A percentile compares a stretch with the other conserved stretches of the same genome.
phyloP scores from a whole-genome alignment of 495 filamentous ascomycete genomes.

The Tuber calosporum region DNA sequence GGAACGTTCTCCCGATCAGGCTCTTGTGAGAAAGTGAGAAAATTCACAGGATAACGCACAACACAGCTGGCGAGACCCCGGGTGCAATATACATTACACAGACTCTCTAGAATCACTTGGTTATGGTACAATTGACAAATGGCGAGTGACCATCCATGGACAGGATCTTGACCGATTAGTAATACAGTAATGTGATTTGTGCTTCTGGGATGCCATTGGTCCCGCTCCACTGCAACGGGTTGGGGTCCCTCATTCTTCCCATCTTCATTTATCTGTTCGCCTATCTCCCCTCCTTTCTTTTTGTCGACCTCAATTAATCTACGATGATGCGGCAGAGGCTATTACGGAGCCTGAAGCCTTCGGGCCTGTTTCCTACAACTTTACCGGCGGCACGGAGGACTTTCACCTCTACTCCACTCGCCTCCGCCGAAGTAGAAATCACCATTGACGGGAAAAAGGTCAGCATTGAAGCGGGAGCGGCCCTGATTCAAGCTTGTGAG shows the following conservation, averaged over 20 bases:
- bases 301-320: conserved; percentile 6
- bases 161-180: conserved; percentile 11
- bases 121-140: not conserved
- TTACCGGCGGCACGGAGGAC: conserved; percentile 24
- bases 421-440: conserved; percentile 38
- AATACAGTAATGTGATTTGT: conserved; percentile 23
- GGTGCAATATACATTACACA: not conserved
- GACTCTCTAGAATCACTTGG: not conserved
- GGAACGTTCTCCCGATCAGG: not conserved
- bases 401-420: conserved; percentile 28
- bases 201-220: conserved; percentile 24
- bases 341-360: conserved; percentile 35
- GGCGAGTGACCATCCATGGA: conserved; percentile 25
- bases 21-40: not conserved
- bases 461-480: conserved; percentile 57
- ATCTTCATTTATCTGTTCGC: conserved; percentile 27
- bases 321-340: conserved; percentile 41
- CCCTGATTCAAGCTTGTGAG: conserved; percentile 97
- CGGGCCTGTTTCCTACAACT: conserved; percentile 25
- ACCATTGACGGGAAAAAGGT: conserved; percentile 42
- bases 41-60: not conserved
- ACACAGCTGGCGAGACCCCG: not conserved
- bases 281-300: conserved; percentile 2
- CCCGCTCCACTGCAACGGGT: conserved; percentile 6
- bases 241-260: conserved; percentile 10